phyloP scores from a whole-genome alignment of 192 early-diverging fungal genomes.

The Lunasporangiospora selenospora region DNA sequence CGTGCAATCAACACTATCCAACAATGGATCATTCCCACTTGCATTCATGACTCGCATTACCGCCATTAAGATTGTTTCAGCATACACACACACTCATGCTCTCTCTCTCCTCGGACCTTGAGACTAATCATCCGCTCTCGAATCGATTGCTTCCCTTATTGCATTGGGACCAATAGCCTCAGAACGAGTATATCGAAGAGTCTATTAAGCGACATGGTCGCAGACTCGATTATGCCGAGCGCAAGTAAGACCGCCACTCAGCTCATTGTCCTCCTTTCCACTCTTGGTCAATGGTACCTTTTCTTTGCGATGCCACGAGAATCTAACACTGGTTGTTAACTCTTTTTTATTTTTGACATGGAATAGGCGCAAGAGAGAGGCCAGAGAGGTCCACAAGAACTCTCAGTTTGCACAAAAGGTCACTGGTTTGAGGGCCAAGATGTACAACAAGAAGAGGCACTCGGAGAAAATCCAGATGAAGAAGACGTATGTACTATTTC shows the following conservation, averaged over 20 bases:
- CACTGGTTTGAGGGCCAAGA: constrained; percentile 96
- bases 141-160: neutral
- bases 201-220: constrained; percentile 97
- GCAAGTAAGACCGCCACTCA: constrained; percentile 68
- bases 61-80: too few relatives aligned
- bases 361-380: constrained; percentile 90
- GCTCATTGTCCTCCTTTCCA: neutral
- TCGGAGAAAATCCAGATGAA: constrained; percentile 99
- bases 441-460: constrained; percentile 98
- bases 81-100: neutral
- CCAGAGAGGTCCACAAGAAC: constrained; percentile 90
- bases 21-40: too few relatives aligned
- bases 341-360: constrained; percentile 1
- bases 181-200: constrained; percentile 99
- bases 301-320: too few relatives aligned
- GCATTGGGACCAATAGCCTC: constrained; percentile 47
- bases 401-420: constrained; percentile 97
- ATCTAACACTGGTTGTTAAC: too few relatives aligned
- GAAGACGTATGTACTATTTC: constrained; percentile 82
- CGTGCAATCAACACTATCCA: too few relatives aligned
- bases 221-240: constrained; percentile 92
- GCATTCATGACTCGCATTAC: too few relatives aligned
- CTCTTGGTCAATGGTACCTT: neutral
- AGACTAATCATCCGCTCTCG: neutral
- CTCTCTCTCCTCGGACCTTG: neutral